Conservation (phyloP, 225 moss, liverwort and hornwort genomes). For the Bryoerythrophyllum caledonicum region DNA sequence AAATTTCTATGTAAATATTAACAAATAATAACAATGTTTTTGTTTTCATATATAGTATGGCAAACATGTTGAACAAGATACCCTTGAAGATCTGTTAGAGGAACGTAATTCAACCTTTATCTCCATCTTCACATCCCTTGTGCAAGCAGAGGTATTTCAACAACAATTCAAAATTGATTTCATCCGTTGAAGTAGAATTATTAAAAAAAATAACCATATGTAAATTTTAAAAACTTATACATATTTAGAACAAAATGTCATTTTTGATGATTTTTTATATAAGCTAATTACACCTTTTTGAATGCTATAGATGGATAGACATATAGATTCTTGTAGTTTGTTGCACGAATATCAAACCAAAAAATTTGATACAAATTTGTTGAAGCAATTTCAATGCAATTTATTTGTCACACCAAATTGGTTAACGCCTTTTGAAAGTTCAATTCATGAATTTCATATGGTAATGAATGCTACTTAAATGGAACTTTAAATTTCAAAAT, state of each 20-base stretch:
- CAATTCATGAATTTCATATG: slow-evolving; percentile 62
- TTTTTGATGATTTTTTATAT: accelerated
- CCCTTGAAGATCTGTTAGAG: slow-evolving; percentile 59
- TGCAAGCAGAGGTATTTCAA: slow-evolving; percentile 78
- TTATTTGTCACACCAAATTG: slow-evolving; percentile 69
- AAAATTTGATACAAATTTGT: slow-evolving; percentile 43
- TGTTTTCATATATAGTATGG: slow-evolving; percentile 42
- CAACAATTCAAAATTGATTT: neutral
- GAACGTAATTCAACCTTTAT: slow-evolving; percentile 60
- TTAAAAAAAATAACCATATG: too few relatives aligned
- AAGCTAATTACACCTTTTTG: neutral
- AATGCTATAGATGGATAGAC: slow-evolving; percentile 69
- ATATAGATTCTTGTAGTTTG: slow-evolving; percentile 67
- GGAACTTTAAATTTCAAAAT: accelerated
- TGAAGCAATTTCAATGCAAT: slow-evolving; percentile 45
- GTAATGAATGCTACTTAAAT: slow-evolving; percentile 28
- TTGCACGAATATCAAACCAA: slow-evolving; percentile 54
- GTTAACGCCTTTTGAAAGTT: slow-evolving; percentile 66
- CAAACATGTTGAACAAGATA: slow-evolving; percentile 55
- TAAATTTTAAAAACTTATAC: too few relatives aligned
- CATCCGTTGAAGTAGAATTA: neutral
- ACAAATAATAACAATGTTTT: neutral
- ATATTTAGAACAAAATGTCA: neutral
- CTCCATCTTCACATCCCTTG: slow-evolving; percentile 55
- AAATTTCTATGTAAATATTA: neutral